Percentiles rank a stretch among this genome's conserved stretches.
phyloP scores from a whole-genome alignment of 176 grass and related monocot species.

The Phoenix roebelenii region DNA sequence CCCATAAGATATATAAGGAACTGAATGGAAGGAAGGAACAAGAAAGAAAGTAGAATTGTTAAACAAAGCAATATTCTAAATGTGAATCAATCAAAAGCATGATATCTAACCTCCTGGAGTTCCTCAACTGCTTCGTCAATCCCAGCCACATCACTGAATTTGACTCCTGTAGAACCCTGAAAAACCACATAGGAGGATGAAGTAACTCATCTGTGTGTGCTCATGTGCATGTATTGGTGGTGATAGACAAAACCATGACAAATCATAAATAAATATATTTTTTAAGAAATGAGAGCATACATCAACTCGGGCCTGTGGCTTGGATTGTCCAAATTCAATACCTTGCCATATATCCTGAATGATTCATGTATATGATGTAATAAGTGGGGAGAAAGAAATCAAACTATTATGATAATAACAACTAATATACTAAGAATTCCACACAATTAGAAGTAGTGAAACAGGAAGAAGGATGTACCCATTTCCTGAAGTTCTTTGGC shows the following conservation, averaged over 20 bases:
- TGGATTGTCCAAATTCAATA: conserved; percentile 36
- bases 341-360: conserved; percentile 38
- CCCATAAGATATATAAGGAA: too few species aligned
- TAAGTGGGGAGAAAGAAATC: too few species aligned
- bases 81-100: background rate
- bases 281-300: conserved; percentile 7
- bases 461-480: conserved; percentile 12
- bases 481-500: conserved; percentile 30
- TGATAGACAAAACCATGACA: background rate
- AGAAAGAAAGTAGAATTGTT: too few species aligned
- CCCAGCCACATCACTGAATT: conserved; percentile 35
- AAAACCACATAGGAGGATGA: background rate
- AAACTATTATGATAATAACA: too few species aligned
- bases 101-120: conserved; percentile 22
- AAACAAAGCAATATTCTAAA: too few species aligned
- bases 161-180: conserved; percentile 33
- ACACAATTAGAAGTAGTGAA: background rate
- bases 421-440: too few species aligned
- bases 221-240: background rate
- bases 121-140: conserved; percentile 36
- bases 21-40: too few species aligned
- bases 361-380: background rate
- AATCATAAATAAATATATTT: background rate
- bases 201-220: too few species aligned
- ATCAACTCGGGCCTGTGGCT: conserved; percentile 34